phyloP scores from a whole-genome alignment of 2,329 filamentous ascomycete genomes.

The Trichoderma semiorbis region DNA sequence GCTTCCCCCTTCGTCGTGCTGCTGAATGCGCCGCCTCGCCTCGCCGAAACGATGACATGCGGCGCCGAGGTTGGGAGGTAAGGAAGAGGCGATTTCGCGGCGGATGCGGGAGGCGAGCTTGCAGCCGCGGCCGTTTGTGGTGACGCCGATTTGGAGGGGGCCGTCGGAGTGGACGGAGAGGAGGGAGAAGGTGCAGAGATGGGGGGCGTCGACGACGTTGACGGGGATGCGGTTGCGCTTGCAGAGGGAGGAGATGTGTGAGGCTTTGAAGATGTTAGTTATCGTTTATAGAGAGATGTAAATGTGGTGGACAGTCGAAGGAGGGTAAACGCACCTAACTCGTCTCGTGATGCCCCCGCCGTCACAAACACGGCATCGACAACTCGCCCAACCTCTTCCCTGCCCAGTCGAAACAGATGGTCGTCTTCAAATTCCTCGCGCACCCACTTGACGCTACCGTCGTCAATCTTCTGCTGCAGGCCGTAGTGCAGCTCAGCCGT shows the following conservation, averaged over 20 bases:
- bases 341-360: slow-evolving; percentile 44
- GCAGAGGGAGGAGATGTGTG: slow-evolving; percentile 71
- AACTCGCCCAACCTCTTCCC: slow-evolving; percentile 69
- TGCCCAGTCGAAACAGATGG: slow-evolving; percentile 73
- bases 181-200: slow-evolving; percentile 84
- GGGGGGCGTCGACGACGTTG: slow-evolving; percentile 85
- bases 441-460: slow-evolving; percentile 63
- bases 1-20: slow-evolving; percentile 75
- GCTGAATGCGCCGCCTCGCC: slow-evolving; percentile 66
- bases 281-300: too few species aligned
- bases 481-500: slow-evolving; percentile 56
- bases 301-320: too few species aligned
- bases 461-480: slow-evolving; percentile 61
- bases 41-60: slow-evolving; percentile 77
- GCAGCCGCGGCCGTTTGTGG: slow-evolving; percentile 91
- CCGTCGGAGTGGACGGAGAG: slow-evolving; percentile 87
- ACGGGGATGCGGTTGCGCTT: slow-evolving; percentile 78
- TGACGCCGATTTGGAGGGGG: slow-evolving; percentile 90
- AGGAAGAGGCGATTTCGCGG: slow-evolving; percentile 76
- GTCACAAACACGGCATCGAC: slow-evolving; percentile 95
- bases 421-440: slow-evolving; percentile 63
- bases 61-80: slow-evolving; percentile 71
- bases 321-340: slow-evolving; percentile 32
- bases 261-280: slow-evolving; percentile 32
- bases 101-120: slow-evolving; percentile 88